These are phyloP conservation scores for Candida dubliniensis DNA, from an alignment of 1,139 yeast species.

Conservation along the genomic window DNA sequence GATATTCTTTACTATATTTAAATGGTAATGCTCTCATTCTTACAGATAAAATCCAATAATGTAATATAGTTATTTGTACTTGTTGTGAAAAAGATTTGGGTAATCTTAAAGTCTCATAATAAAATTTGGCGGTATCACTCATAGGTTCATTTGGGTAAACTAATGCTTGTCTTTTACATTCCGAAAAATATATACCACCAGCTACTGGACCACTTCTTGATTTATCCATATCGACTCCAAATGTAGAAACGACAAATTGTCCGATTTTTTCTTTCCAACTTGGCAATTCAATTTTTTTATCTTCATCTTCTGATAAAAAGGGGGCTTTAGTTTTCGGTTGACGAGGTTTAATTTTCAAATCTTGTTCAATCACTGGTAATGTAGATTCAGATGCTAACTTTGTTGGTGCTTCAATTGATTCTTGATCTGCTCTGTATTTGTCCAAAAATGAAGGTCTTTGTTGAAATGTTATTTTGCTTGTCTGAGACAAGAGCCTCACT, in stretches of 20 bases:
- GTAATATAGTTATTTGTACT: conserved; percentile 89
- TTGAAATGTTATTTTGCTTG: conserved; percentile 13
- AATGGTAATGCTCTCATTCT: conserved; percentile 96
- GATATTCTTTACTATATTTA: conserved; percentile 84
- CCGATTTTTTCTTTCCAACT: conserved; percentile 73
- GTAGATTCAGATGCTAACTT: conserved; percentile 50
- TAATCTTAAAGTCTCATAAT: conserved; percentile 75
- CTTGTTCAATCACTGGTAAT: conserved; percentile 48
- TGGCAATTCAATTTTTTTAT: conserved; percentile 46
- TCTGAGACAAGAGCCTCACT: conserved; percentile 7
- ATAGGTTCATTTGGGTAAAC: conserved; percentile 71
- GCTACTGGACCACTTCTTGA: conserved; percentile 93
- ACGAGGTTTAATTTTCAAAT: conserved; percentile 39
- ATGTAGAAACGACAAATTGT: conserved; percentile 62
- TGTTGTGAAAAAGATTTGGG: conserved; percentile 91
- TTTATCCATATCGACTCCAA: conserved; percentile 86
- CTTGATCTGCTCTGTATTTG: conserved; percentile 21
- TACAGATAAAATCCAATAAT: conserved; percentile 89
- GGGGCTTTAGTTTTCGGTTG: conserved; percentile 47
- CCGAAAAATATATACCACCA: conserved; percentile 81
- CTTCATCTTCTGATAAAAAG: conserved; percentile 57
- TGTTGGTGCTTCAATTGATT: conserved; percentile 36
- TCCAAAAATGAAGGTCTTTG: conserved; percentile 18
- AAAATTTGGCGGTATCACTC: conserved; percentile 64
- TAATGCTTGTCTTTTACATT: conserved; percentile 83